Evolutionary conservation across 768 basidiomycete species (phyloP), one percentile per base, ranked within the genome.

Genomic region (Podaxis sp.): DNA sequence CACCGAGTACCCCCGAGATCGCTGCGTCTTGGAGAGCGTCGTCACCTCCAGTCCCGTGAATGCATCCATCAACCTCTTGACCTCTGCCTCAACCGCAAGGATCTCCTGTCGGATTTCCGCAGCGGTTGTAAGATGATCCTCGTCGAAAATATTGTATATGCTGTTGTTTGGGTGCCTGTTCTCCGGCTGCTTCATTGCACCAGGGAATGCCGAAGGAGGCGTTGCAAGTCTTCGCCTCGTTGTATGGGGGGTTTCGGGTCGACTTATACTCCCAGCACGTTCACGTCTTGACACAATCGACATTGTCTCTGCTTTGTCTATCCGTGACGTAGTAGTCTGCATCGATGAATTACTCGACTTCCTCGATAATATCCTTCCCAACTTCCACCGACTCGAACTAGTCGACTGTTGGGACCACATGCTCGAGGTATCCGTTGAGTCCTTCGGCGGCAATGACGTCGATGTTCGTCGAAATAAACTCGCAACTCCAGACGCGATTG

Each of bases 41-140:
- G 82, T 88, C 62, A 93, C 77, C 72, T 93, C 91, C 41, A 93
- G 77, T 8, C 91, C 89, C 67, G 85, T 90, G 72, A 93, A 93
- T 2, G 90, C 90, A 69, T 93, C 91, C 74, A 91, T 81, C 51
- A 93, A 73, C 54, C 88, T 79, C 64, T 82, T 80, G 5, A 83
- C 85, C 70, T 93, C 91, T 36, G 86, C 85, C 71, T 92, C 90
- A 48, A 93, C 84, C 5, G 79, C 73, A 63, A 81, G 76, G 48
- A 93, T 89, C 67, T 92, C 88, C 50, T 82, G 77, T 41, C 82
- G 84, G 58, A 93, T 86, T 41, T 88, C 81, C 65, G 82, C 78
- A 62, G 84, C 80, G n/a, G 87, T 82, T 62, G 84, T 82, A 60
- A 85, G 73, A 56, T 76, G 79, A 1, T 87, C 84, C 55, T 88